phyloP scores from a whole-genome alignment of 306 rosid genomes.

The Castanopsis chinensis region DNA sequence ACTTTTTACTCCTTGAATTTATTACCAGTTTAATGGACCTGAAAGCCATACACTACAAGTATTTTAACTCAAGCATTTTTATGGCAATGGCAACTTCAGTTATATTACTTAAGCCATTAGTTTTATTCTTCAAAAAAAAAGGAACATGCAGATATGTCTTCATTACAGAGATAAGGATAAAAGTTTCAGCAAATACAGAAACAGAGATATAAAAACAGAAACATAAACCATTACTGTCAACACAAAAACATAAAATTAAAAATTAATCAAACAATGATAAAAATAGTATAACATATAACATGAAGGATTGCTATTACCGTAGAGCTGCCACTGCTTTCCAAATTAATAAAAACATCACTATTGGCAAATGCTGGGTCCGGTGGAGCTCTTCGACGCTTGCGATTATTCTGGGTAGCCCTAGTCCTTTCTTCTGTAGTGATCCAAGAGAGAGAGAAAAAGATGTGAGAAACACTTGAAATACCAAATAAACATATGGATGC shows the following conservation, averaged over 20 bases:
- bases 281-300: conserved; percentile 7
- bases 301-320: conserved; percentile 42
- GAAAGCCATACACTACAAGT: background rate
- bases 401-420: conserved; percentile 33
- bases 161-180: background rate
- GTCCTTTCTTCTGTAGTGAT: conserved; percentile 50
- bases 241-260: background rate
- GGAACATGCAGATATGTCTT: background rate
- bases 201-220: background rate
- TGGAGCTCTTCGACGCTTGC: conserved; percentile 57
- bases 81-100: background rate
- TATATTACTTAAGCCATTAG: background rate
- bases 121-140: background rate
- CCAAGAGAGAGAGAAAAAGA: conserved; percentile 10
- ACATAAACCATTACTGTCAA: background rate
- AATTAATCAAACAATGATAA: conserved; percentile 2
- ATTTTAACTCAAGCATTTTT: background rate
- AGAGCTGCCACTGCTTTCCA: conserved; percentile 66
- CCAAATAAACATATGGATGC: background rate
- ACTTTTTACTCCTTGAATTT: background rate
- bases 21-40: background rate
- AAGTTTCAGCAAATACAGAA: conserved; percentile 7
- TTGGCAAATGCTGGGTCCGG: conserved; percentile 41
- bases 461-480: conserved; percentile 2
- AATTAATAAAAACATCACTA: conserved; percentile 58